Evolutionary conservation across 2,329 filamentous ascomycete genomes (phyloP).

Genomic region (Emericellopsis atlantica): DNA sequence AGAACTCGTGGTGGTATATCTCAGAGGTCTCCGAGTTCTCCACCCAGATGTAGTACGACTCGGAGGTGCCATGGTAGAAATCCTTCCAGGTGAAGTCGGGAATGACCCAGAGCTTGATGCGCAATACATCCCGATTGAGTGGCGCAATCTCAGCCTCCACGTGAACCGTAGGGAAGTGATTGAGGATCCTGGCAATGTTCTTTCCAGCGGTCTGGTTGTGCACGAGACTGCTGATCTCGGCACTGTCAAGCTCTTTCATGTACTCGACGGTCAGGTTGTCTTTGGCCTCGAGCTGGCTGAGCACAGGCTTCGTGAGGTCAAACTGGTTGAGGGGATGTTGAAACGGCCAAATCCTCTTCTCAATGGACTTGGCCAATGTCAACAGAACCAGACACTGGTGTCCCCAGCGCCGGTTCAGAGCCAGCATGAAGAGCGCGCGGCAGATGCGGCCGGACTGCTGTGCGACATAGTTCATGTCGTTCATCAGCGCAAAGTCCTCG

Average conservation of each 20-base stretch:
- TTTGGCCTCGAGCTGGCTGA: slow-evolving; percentile 78
- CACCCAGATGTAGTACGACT: slow-evolving; percentile 98
- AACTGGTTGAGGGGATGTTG: slow-evolving; percentile 94
- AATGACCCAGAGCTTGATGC: slow-evolving; percentile 76
- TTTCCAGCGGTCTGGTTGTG: slow-evolving; percentile 82
- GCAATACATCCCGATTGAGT: slow-evolving; percentile 82
- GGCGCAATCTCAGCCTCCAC: slow-evolving; percentile 93
- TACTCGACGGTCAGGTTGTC: slow-evolving; percentile 64
- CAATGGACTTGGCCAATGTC: slow-evolving; percentile 91
- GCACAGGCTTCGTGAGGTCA: slow-evolving; percentile 70
- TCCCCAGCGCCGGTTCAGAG: slow-evolving; percentile 88
- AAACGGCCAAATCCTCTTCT: slow-evolving; percentile 90
- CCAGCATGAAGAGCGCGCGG: slow-evolving; percentile 92
- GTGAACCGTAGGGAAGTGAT: slow-evolving; percentile 83
- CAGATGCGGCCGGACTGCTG: slow-evolving; percentile 94
- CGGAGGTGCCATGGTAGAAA: slow-evolving; percentile 80
- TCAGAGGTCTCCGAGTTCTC: slow-evolving; percentile 96
- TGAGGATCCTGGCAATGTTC: slow-evolving; percentile 67
- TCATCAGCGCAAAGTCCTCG: slow-evolving; percentile 87
- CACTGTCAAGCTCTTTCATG: slow-evolving; percentile 83
- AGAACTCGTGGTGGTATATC: slow-evolving; percentile 96
- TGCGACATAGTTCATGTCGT: slow-evolving; percentile 87
- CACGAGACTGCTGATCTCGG: slow-evolving; percentile 82
- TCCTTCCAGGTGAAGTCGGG: slow-evolving; percentile 95
- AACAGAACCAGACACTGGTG: slow-evolving; percentile 87